Base-by-base conservation (phyloP, 805 yeast species). In the Saturnispora sanitii region DNA sequence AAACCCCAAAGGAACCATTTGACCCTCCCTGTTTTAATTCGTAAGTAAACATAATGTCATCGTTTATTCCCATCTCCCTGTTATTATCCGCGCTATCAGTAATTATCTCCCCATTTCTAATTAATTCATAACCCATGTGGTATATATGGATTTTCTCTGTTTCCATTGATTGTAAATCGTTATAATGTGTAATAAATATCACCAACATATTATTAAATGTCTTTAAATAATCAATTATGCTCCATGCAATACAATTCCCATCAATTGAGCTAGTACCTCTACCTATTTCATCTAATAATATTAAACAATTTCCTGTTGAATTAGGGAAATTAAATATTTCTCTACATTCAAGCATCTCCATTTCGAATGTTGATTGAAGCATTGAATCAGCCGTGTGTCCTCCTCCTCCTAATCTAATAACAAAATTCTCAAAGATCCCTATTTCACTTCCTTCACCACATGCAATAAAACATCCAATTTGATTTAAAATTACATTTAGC, bases 171-270 rank as follows among this genome's bases (percentile, higher is more conserved):
- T 77, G 71, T 31, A 87, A 61, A 16, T 74, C 67, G 5, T 88
- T 87, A 51, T 78, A 87, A 58, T 87, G 96, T 0, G 96, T 87
- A 27, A 88, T 82, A 58, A 86, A 87, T 31, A 87, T 61, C 0
- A 82, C 71, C 42, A 82, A 62, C 0, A 88, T 79, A 4, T 59
- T 60, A 3, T 51, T 35, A 23, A 54, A 56, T n/a, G 38, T 45
- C 52, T 55, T 74, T 57, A 45, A 82, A 49, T 81, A 77, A 40
- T 73, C 66, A 41, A 87, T 60, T 2, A 87, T 75, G 0, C 94
- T 65, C 54, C 77, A 73, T 0, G 95, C 94, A 23, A 87, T 77
- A 0, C 94, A 77, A 33, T 76, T 78, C 0, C 96, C 96, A 57
- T 88, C 96, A 38, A 62, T 58, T 0, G 87, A 77, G 17, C 64